Evolutionary conservation across 306 rosid genomes (phyloP).

Genomic region (Pachyrhizus erosus): DNA sequence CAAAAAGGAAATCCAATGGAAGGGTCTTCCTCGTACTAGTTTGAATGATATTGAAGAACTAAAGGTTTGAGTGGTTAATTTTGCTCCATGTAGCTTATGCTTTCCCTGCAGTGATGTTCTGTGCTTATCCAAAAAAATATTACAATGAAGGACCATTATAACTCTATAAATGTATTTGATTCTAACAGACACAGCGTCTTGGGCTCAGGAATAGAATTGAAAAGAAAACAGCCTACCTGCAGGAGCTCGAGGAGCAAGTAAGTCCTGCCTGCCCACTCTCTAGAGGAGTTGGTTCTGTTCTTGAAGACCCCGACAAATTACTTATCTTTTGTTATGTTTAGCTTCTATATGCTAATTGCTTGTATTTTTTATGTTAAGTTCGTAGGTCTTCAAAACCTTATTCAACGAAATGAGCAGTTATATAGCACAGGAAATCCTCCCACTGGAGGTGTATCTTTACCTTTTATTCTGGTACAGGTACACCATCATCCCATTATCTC

Average conservation of each 20-base stretch:
- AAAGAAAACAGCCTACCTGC: constrained; percentile 92
- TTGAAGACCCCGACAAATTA: constrained; percentile 1
- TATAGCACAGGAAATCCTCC: constrained; percentile 87
- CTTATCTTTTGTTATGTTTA: not conserved
- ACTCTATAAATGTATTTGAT: constrained; percentile 45
- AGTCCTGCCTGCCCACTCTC: constrained; percentile 28
- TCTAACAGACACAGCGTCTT: constrained; percentile 73
- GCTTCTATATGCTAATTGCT: constrained; percentile 45
- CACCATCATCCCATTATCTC: constrained; percentile 38
- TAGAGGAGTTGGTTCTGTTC: constrained; percentile 34
- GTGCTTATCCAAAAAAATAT: constrained; percentile 29
- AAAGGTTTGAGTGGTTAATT: constrained; percentile 59
- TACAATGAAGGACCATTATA: constrained; percentile 21
- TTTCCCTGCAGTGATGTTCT: constrained; percentile 33
- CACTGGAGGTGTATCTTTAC: constrained; percentile 93
- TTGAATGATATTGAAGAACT: constrained; percentile 87
- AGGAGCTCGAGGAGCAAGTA: constrained; percentile 96
- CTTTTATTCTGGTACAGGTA: constrained; percentile 97
- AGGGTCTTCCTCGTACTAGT: constrained; percentile 95
- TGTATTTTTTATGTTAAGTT: constrained; percentile 59
- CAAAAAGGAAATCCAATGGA: constrained; percentile 98
- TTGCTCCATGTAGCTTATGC: not conserved
- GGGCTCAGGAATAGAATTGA: constrained; percentile 80
- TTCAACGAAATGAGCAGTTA: constrained; percentile 88
- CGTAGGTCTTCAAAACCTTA: constrained; percentile 89